Evolutionary conservation across 2,329 filamentous ascomycete genomes (phyloP).

Genomic region (Orbilia blumenaviensis): DNA sequence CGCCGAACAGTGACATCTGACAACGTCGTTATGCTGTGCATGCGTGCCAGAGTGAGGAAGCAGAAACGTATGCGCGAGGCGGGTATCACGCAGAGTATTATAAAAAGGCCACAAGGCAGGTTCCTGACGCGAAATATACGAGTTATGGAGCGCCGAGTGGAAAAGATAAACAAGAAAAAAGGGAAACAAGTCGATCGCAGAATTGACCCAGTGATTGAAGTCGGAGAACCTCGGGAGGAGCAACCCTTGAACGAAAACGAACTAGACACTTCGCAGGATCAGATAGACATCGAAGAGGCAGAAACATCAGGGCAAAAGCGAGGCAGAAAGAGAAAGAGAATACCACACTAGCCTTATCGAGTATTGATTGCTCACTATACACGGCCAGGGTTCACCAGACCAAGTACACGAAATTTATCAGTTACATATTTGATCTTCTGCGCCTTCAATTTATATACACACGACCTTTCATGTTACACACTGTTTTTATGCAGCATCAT

Average conservation of each 20-base stretch:
- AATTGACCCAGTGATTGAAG: neutral
- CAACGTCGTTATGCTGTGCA: constrained; percentile 49
- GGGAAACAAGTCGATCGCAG: neutral
- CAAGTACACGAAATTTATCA: neutral
- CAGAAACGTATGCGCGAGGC: neutral
- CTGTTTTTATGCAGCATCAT: too few species aligned
- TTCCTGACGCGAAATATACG: constrained; percentile 24
- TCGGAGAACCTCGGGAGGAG: neutral
- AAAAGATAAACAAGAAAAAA: neutral
- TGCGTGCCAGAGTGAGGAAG: constrained; percentile 19
- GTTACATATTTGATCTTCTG: neutral
- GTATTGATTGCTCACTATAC: neutral
- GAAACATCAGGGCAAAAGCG: neutral
- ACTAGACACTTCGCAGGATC: neutral
- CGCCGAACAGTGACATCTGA: constrained; percentile 23
- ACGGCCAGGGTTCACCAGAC: neutral
- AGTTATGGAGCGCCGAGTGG: constrained; percentile 15
- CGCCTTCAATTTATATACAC: neutral
- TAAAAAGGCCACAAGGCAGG: neutral
- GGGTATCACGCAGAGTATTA: neutral
- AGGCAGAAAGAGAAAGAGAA: constrained; percentile 22
- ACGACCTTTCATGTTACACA: neutral
- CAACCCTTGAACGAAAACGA: neutral
- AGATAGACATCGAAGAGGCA: neutral
- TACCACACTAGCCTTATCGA: neutral